Conservation (phyloP, 2,329 filamentous ascomycete genomes). For the Talaromyces amestolkiae region DNA sequence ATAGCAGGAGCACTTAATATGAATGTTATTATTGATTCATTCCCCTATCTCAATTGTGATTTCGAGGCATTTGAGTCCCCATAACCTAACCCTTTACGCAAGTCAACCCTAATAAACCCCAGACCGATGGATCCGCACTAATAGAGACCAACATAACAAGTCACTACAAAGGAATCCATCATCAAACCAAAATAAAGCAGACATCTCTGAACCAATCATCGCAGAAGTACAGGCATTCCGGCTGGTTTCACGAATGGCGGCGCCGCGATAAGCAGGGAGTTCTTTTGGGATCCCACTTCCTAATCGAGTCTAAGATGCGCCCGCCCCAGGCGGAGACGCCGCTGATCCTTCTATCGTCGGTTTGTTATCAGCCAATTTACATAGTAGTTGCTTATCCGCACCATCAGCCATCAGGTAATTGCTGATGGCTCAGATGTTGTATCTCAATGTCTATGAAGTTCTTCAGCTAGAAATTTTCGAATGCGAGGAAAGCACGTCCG, state of each 20-base stretch:
- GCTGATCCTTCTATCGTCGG: background rate
- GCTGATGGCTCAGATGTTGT: background rate
- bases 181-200: background rate
- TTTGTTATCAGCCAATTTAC: background rate
- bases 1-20: background rate
- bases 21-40: background rate
- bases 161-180: background rate
- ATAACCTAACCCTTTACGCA: background rate
- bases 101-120: background rate
- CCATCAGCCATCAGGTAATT: background rate
- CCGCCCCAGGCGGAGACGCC: background rate
- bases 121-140: background rate
- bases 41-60: background rate
- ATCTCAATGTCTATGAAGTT: background rate
- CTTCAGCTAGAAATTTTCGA: background rate
- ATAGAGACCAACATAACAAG: background rate
- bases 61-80: background rate
- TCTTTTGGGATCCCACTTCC: background rate
- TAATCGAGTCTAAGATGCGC: slow-evolving; percentile 7
- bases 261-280: slow-evolving; percentile 2
- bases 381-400: background rate
- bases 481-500: no score
- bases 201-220: background rate
- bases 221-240: background rate
- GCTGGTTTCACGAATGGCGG: background rate